A percentile compares a stretch with the other conserved stretches of the same genome.
These are phyloP conservation scores for Heimioporus punctisporus DNA, from an alignment of 1,284 basidiomycete species.

Conservation along the genomic window DNA sequence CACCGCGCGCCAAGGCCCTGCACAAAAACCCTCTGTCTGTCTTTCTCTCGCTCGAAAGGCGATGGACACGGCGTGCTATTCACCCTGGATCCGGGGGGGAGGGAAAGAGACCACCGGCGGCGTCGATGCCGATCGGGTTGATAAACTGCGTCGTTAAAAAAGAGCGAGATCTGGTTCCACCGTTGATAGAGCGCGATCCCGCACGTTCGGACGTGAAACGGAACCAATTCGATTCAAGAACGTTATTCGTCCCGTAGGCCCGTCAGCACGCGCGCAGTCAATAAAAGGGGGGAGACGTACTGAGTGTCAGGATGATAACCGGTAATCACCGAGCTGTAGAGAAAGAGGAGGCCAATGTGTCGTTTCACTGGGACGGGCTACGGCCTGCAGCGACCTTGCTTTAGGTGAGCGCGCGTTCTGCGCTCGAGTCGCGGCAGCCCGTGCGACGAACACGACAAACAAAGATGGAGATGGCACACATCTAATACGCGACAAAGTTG, in stretches of 20 bases:
- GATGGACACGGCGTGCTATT: conserved; percentile 7
- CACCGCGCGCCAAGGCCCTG: background rate
- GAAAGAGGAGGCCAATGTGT: background rate
- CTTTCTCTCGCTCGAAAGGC: too few relatives aligned
- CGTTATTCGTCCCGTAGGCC: background rate
- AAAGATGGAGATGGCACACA: conserved; percentile 14
- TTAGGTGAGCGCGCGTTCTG: conserved; percentile 16
- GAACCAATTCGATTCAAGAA: conserved; percentile 16
- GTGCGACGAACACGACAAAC: conserved; percentile 17
- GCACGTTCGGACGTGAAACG: conserved; percentile 9
- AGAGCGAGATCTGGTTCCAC: background rate
- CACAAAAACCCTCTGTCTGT: too few relatives aligned
- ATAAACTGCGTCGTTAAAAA: conserved; percentile 6
- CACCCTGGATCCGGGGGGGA: background rate
- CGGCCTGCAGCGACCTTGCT: background rate
- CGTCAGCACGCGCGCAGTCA: background rate
- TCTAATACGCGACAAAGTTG: too few relatives aligned
- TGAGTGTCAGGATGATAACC: too few relatives aligned
- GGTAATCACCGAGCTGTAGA: background rate
- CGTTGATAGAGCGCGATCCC: conserved; percentile 11
- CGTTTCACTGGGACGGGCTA: background rate
- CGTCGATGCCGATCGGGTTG: conserved; percentile 11
- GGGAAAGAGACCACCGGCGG: background rate
- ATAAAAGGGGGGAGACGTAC: background rate
- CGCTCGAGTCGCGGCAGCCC: conserved; percentile 22